Conservation (phyloP, 768 basidiomycete genomes). For the Macrocybe gigantea region DNA sequence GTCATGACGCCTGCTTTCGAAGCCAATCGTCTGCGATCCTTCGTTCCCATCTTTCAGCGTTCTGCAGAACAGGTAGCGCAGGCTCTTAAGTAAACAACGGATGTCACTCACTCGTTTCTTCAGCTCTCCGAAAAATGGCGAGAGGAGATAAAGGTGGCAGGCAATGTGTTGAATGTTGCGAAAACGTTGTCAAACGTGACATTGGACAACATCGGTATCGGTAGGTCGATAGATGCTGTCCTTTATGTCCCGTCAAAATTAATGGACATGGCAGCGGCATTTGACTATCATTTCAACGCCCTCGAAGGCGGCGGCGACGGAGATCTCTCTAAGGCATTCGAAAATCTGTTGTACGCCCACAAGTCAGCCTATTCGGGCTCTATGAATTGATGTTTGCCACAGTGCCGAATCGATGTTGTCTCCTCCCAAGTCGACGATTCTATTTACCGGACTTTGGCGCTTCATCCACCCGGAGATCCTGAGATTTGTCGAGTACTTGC, state of each 20-base stretch:
- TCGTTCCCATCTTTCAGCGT: too few species aligned
- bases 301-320: constrained; percentile 28
- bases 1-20: constrained; percentile 43
- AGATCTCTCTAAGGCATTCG: constrained; percentile 28
- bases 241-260: too few species aligned
- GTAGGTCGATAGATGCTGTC: constrained; percentile 15
- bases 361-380: background rate
- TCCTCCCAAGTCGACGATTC: too few species aligned
- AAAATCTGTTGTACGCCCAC: constrained; percentile 27
- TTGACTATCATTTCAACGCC: constrained; percentile 42
- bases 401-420: too few species aligned
- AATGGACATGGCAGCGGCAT: constrained; percentile 29
- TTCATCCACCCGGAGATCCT: too few species aligned
- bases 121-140: constrained; percentile 36
- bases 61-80: too few species aligned
- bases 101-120: background rate
- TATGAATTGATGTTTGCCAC: too few species aligned
- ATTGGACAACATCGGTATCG: constrained; percentile 45
- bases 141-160: constrained; percentile 22
- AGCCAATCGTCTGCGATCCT: too few species aligned
- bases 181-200: constrained; percentile 26
- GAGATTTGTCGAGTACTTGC: too few species aligned
- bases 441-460: too few species aligned
- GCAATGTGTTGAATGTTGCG: constrained; percentile 23
- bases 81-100: too few species aligned